Evolutionary conservation across 352 stramenopile genomes (phyloP).

Genomic region (Pythium aristosporum): DNA sequence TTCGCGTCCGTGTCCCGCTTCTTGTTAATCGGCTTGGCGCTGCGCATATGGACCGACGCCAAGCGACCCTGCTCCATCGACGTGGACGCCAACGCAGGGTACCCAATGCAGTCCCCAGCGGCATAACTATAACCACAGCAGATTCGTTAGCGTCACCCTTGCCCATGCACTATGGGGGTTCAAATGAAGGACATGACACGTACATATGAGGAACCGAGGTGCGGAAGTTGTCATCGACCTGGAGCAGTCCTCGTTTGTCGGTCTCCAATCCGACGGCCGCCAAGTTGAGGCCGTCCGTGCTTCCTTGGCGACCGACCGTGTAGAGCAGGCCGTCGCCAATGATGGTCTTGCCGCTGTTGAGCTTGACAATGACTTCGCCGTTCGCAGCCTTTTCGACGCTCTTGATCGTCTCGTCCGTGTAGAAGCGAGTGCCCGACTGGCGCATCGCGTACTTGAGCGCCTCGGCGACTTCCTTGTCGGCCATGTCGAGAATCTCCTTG

Average conservation of each 20-base stretch:
- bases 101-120: slow-evolving; percentile 89
- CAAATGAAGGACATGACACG: slow-evolving; percentile 5
- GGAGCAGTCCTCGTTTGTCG: slow-evolving; percentile 81
- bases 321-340: slow-evolving; percentile 84
- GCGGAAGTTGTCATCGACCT: slow-evolving; percentile 90
- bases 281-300: slow-evolving; percentile 84
- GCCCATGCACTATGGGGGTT: too few species aligned
- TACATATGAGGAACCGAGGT: slow-evolving; percentile 87
- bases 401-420: slow-evolving; percentile 78
- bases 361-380: slow-evolving; percentile 70
- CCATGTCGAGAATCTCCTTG: slow-evolving; percentile 88
- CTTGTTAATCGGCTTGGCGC: slow-evolving; percentile 61
- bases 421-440: slow-evolving; percentile 85
- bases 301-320: slow-evolving; percentile 84
- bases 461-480: slow-evolving; percentile 85
- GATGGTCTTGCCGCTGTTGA: slow-evolving; percentile 87
- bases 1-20: slow-evolving; percentile 35
- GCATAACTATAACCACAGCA: slow-evolving; percentile 63
- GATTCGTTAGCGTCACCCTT: not conserved
- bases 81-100: slow-evolving; percentile 85
- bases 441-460: slow-evolving; percentile 88
- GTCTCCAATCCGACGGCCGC: slow-evolving; percentile 70
- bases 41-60: slow-evolving; percentile 88
- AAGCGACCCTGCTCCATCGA: slow-evolving; percentile 90
- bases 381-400: slow-evolving; percentile 61